Percentiles rank a stretch among this genome's conserved stretches.
Conservation (phyloP, 305 asterid genomes). For the Fraxinus dipetala region DNA sequence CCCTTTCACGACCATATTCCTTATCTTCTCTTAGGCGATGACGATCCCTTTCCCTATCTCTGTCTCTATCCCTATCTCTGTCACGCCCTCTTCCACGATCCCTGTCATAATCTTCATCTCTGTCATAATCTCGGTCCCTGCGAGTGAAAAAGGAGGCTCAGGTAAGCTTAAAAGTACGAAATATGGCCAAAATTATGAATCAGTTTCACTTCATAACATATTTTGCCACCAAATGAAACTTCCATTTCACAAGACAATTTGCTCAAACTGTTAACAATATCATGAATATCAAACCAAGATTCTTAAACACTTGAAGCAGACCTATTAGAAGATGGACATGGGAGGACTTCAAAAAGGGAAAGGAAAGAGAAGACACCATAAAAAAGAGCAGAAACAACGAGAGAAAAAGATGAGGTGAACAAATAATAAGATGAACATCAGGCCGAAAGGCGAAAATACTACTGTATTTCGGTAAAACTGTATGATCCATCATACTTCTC, state of each 20-base stretch:
- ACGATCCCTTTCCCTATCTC: slow-evolving; percentile 51
- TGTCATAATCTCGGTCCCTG: slow-evolving; percentile 58
- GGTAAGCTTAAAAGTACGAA: neutral
- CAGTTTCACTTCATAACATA: neutral
- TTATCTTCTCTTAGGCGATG: slow-evolving; percentile 63
- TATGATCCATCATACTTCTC: slow-evolving; percentile 97
- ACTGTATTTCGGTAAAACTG: slow-evolving; percentile 27
- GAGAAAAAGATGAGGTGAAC: neutral
- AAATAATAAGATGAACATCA: slow-evolving; percentile 9
- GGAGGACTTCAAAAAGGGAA: neutral
- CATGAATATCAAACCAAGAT: neutral
- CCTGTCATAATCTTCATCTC: slow-evolving; percentile 60
- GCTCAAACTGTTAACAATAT: neutral
- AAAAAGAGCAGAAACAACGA: neutral
- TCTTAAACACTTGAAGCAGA: neutral
- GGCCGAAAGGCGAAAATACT: neutral
- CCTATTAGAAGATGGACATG: neutral
- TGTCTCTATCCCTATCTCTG: slow-evolving; percentile 45
- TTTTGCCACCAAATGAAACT: neutral
- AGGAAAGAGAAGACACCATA: neutral
- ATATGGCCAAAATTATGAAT: neutral
- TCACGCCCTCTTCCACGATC: slow-evolving; percentile 65
- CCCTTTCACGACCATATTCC: slow-evolving; percentile 68
- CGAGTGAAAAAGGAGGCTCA: neutral
- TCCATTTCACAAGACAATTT: neutral